Percentiles rank a stretch among this genome's conserved stretches.
These are phyloP conservation scores for Monosporascus sp. DNA, from an alignment of 2,329 filamentous ascomycete genomes.

Conservation along the genomic window DNA sequence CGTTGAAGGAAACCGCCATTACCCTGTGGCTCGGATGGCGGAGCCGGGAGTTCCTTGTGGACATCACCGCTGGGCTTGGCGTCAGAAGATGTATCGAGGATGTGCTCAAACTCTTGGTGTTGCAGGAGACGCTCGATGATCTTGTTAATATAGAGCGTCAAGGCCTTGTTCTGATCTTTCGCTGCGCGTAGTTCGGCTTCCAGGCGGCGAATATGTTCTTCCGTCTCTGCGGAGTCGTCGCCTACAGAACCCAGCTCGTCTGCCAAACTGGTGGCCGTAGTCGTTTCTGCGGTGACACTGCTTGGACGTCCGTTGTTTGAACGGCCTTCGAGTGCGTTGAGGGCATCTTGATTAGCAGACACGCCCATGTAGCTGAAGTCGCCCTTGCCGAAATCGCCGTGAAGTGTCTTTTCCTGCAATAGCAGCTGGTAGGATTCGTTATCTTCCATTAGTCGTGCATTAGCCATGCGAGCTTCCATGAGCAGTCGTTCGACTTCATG, in stretches of 20 bases:
- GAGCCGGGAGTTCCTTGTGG: slow-evolving; percentile 81
- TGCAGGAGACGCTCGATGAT: slow-evolving; percentile 94
- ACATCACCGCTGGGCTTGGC: slow-evolving; percentile 50
- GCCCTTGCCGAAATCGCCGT: slow-evolving; percentile 81
- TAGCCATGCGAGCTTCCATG: slow-evolving; percentile 90
- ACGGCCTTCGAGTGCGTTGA: slow-evolving; percentile 58
- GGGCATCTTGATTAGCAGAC: slow-evolving; percentile 57
- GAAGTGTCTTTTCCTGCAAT: slow-evolving; percentile 89
- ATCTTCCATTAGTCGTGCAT: slow-evolving; percentile 94
- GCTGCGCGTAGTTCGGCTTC: slow-evolving; percentile 74
- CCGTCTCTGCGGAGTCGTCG: slow-evolving; percentile 50
- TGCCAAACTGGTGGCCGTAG: slow-evolving; percentile 58
- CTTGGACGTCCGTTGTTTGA: slow-evolving; percentile 17
- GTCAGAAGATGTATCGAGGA: slow-evolving; percentile 74
- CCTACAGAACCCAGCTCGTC: slow-evolving; percentile 75
- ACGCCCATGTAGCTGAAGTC: slow-evolving; percentile 67
- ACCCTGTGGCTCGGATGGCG: slow-evolving; percentile 53
- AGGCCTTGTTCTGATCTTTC: slow-evolving; percentile 93
- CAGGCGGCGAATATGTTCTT: slow-evolving; percentile 61
- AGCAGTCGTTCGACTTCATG: slow-evolving; percentile 87
- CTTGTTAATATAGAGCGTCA: slow-evolving; percentile 97
- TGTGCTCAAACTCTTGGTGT: slow-evolving; percentile 91
- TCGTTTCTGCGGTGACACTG: slow-evolving; percentile 22
- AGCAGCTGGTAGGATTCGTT: slow-evolving; percentile 97
- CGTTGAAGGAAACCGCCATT: slow-evolving; percentile 50